Base-by-base conservation (phyloP, 2,329 filamentous ascomycete species). In the Cladobotryum mycophilum region DNA sequence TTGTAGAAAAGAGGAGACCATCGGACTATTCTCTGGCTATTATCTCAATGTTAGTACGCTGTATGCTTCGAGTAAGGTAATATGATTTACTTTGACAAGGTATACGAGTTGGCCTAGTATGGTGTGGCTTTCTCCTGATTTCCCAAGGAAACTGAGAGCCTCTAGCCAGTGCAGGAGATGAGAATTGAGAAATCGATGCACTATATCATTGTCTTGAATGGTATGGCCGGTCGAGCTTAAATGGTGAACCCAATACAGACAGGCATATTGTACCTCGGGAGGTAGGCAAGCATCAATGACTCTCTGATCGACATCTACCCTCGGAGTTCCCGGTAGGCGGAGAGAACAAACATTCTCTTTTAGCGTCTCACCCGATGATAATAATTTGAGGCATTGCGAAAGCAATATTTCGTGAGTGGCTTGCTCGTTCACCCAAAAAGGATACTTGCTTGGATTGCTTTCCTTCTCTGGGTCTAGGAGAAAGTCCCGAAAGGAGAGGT, bases 121-220 rank as follows among this genome's bases (percentile, higher is more conserved):
- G 49, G 18, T 3, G n/a, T 49, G 18, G 7, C 37, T 46, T 42
- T 53, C 50, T 15, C 41, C 46, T 4, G 34, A 38, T 34, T 60
- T 58, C 13, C 61, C 58, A 17, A 70, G 52, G 11, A 69, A 54
- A 45, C 63, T 64, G 5, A 73, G 57, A 5, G 62, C 66, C 57
- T 74, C 69, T 5, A 73, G 56, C 70, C 69, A 74, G 51, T 74
- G 59, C 1, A 75, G 68, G 41, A 73, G 60, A 53, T 73, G 64
- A 9, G 49, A 25, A 8, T 56, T 51, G 2, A 75, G 55, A 56
- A 75, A 75, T 3, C 48, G 5, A 48, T 70, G 53, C 14, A 63
- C 63, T 13, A 51, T 12, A 41, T 64, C 61, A 35, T 56, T 49
- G 53, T 69, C 63, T 51, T 54, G 51, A 53, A 66, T 61, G 41